Evolutionary conservation across 495 filamentous ascomycete species (phyloP), one percentile per base, ranked within the genome.

Genomic region (Arthonia radiata): DNA sequence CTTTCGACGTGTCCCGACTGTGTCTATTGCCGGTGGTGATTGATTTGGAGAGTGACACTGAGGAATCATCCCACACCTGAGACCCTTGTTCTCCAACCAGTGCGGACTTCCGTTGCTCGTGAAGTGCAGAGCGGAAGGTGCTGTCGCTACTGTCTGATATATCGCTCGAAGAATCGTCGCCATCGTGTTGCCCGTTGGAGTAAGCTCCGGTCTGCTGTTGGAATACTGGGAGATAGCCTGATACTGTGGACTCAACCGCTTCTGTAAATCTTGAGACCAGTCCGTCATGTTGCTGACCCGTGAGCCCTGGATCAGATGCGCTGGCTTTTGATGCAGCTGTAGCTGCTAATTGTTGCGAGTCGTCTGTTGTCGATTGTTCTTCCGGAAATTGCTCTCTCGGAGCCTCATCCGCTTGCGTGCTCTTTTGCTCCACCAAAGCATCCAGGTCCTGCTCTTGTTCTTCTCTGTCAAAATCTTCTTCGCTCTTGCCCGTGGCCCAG

Each of bases 401-500:
- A 13, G 17, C 28, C 12, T 13, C 17, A 17, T 23, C 24, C 21
- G 12, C 29, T 9, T 12, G 22, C 23, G 2, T 38, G 33, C 22
- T 41, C 36, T 22, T 22, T 6, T 22, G 19, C 19, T 22, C 19
- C 7, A 7, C 19, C 6, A 22, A 7, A 6, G 19, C 11, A 7
- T 22, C 11, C 19, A 7, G 19, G 6, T 22, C 19, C 6, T 22
- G 6, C 6, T 53, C 49, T 13, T 35, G 40, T 15, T 56, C 41
- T 7, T 40, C 33, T 1, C 57, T 40, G 14, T 50, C 49, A 3
- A 41, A 41, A 17, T 54, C 46, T 10, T 61, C 56, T n/a, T n/a
- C n/a, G n/a, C n/a, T n/a, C 26, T 61, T 61, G 17, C 58, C 49
- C 26, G 61, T 58, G 5, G 81, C 67, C 83, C 83, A 93, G 27